A percentile compares a stretch with the other conserved stretches of the same genome.
phyloP scores from a whole-genome alignment of 164 flowering plant species.

The Magnolia changhungtana region DNA sequence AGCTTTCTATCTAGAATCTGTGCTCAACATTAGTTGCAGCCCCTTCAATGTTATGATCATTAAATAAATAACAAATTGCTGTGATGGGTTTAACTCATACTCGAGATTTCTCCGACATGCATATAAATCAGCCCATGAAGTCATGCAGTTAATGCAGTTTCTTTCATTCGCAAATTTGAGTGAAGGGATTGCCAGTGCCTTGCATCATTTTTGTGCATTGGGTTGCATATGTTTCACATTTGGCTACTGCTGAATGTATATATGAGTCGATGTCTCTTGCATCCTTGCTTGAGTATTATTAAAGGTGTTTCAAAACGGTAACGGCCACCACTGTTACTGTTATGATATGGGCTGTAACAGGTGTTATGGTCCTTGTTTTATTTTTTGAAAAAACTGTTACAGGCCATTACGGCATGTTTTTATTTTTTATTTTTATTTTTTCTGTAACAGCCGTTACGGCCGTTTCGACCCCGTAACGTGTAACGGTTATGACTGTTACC shows the following conservation, averaged over 20 bases:
- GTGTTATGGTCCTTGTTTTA: too few relatives aligned
- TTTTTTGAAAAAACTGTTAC: too few relatives aligned
- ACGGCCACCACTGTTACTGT: too few relatives aligned
- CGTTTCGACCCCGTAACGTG: too few relatives aligned
- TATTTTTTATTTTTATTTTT: too few relatives aligned
- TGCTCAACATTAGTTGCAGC: background rate
- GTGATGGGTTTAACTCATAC: background rate
- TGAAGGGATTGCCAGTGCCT: background rate
- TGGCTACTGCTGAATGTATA: background rate
- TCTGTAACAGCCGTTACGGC: too few relatives aligned
- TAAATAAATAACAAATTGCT: background rate
- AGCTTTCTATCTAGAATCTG: background rate
- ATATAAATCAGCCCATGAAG: background rate
- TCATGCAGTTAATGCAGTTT: background rate
- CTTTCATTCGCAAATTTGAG: background rate
- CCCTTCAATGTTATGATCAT: background rate
- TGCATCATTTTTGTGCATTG: background rate
- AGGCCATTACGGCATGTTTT: too few relatives aligned
- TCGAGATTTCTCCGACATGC: background rate
- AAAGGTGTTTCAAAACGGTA: too few relatives aligned
- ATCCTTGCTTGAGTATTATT: too few relatives aligned
- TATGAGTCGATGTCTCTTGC: too few relatives aligned
- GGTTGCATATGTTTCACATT: background rate
- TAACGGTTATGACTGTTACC: too few relatives aligned
- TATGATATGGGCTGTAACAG: too few relatives aligned